Percentiles rank a stretch among this genome's conserved stretches.
phyloP scores from a whole-genome alignment of 352 stramenopile species.

The Globisporangium polare region DNA sequence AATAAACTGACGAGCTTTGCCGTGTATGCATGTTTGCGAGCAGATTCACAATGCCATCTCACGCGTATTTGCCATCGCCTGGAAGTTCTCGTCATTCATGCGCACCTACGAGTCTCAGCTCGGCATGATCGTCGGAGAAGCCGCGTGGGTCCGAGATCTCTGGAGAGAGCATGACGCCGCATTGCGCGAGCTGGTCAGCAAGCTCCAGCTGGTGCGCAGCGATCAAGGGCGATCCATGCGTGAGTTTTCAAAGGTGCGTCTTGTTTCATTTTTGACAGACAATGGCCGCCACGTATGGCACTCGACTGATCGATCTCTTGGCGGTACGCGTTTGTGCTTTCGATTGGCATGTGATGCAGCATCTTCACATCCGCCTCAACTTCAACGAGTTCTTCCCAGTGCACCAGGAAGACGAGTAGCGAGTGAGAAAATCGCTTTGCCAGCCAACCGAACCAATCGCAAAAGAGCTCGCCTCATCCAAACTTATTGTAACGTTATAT shows the following conservation, averaged over 20 bases:
- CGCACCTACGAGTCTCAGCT: constrained; percentile 10
- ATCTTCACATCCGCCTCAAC: constrained; percentile 54
- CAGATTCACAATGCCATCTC: constrained; percentile 34
- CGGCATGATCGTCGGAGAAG: neutral
- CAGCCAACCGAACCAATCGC: neutral
- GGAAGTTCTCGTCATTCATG: constrained; percentile 33
- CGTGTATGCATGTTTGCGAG: neutral
- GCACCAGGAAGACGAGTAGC: neutral
- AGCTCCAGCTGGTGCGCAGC: constrained; percentile 20
- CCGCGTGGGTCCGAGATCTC: constrained; percentile 9
- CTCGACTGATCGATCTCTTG: constrained; percentile 3
- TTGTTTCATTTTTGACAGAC: neutral
- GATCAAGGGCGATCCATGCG: constrained; percentile 27
- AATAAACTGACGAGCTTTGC: neutral
- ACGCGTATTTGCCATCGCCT: constrained; percentile 18
- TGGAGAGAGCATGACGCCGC: constrained; percentile 24
- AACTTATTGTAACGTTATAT: constrained; percentile 6
- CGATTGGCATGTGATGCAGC: constrained; percentile 21
- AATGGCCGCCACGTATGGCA: constrained; percentile 7
- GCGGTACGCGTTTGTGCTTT: neutral
- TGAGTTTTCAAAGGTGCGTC: constrained; percentile 42
- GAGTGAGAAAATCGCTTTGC: neutral
- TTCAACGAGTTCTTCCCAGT: constrained; percentile 45
- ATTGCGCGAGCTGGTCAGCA: constrained; percentile 20
- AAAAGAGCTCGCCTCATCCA: neutral